These are phyloP conservation scores for Piedraia hortae DNA, from an alignment of 2,329 filamentous ascomycete genomes.

Conservation along the genomic window DNA sequence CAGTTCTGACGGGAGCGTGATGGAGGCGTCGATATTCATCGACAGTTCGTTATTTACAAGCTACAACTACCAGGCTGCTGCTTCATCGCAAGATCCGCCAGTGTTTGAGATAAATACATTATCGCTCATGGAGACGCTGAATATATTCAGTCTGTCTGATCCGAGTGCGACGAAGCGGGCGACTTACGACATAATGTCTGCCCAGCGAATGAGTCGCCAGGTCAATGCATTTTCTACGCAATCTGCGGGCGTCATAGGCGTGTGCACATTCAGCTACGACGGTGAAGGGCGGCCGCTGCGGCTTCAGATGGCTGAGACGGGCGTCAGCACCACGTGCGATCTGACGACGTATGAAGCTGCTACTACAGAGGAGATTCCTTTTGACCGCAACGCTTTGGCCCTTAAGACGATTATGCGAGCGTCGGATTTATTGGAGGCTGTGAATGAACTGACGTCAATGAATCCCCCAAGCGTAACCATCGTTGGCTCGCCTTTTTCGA, in stretches of 20 bases:
- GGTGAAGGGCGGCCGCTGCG: constrained; percentile 51
- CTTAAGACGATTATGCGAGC: constrained; percentile 92
- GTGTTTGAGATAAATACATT: constrained; percentile 69
- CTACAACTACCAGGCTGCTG: constrained; percentile 38
- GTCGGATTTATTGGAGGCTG: constrained; percentile 40
- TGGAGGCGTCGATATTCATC: constrained; percentile 72
- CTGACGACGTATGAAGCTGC: constrained; percentile 45
- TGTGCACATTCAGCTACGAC: constrained; percentile 58
- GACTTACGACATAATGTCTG: constrained; percentile 14
- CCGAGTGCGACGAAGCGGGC: constrained; percentile 11
- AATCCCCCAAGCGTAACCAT: constrained; percentile 29
- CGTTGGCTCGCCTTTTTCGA: constrained; percentile 15
- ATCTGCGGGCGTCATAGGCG: constrained; percentile 54
- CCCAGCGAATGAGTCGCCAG: constrained; percentile 13
- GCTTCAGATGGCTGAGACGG: constrained; percentile 62
- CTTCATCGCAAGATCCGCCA: constrained; percentile 22
- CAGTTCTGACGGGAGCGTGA: constrained; percentile 64
- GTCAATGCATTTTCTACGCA: constrained; percentile 52
- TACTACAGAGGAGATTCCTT: constrained; percentile 48
- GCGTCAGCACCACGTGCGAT: constrained; percentile 69
- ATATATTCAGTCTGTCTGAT: constrained; percentile 57
- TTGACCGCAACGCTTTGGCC: constrained; percentile 49
- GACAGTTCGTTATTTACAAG: constrained; percentile 72
- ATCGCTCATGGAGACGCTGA: constrained; percentile 72
- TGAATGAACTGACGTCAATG: constrained; percentile 39